A percentile compares a stretch with the other conserved stretches of the same genome.
phyloP scores from a whole-genome alignment of 805 yeast genomes.

The Ogataea glucozyma region DNA sequence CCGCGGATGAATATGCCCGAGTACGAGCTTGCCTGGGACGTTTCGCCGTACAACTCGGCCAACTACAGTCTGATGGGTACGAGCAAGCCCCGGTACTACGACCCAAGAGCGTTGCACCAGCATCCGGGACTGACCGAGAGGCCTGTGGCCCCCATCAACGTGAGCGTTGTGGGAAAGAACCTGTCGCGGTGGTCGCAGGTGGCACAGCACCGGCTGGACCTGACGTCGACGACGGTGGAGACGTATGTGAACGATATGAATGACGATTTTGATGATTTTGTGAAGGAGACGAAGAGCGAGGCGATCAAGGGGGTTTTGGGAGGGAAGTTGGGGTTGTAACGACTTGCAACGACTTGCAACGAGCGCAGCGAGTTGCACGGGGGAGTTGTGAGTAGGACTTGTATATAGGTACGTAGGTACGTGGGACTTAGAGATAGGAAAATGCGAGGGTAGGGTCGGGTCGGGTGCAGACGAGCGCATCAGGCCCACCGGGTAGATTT shows the following conservation, averaged over 20 bases:
- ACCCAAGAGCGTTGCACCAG: constrained; percentile 35
- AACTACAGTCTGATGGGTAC: constrained; percentile 32
- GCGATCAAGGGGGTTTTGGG: constrained; percentile 33
- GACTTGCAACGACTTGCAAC: background rate
- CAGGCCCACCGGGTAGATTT: too few species aligned
- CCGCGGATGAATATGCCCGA: constrained; percentile 45
- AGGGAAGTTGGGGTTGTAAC: constrained; percentile 23
- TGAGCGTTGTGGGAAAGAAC: constrained; percentile 16
- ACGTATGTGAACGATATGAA: constrained; percentile 30
- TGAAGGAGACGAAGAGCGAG: constrained; percentile 31
- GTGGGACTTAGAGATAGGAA: too few species aligned
- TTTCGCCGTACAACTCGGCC: constrained; percentile 39
- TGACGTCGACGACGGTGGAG: constrained; percentile 27
- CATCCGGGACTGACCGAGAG: constrained; percentile 25
- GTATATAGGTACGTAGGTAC: too few species aligned
- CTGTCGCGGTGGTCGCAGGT: constrained; percentile 24
- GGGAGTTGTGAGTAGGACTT: too few species aligned
- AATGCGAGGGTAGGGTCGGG: too few species aligned
- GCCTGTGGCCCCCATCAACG: constrained; percentile 20
- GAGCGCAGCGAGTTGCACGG: background rate
- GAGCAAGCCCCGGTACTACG: constrained; percentile 33
- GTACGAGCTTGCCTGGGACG: constrained; percentile 54
- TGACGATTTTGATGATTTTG: constrained; percentile 35
- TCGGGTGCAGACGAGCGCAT: too few species aligned
- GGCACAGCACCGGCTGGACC: constrained; percentile 28